Base-by-base conservation (phyloP, 331 rosid species). In the Saraca asoca region DNA sequence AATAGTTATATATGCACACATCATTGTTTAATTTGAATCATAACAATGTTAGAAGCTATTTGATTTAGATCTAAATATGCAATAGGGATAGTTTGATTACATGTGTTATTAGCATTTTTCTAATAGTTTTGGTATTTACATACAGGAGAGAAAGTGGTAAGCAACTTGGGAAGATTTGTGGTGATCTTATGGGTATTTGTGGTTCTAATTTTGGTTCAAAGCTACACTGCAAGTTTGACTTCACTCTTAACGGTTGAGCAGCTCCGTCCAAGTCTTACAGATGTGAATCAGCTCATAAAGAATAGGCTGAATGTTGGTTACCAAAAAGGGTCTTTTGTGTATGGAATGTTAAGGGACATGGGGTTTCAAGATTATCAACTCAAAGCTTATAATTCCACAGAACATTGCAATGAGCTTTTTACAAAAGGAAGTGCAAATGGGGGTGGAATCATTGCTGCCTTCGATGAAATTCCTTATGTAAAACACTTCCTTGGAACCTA, bases 131-230 rank as follows among this genome's bases (percentile, higher is more conserved):
- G 12, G 24, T 12, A 43, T 64, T 37, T 46, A 54, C 31, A 24
- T 10, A 5, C 79, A 88, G 92, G 74, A 62, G 91, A 83, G 77
- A 80, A n/a, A 53, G 82, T 89, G 7, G 38, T 46, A 2, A 86
- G 84, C 79, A 89, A 86, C 80, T 73, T 74, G 75, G 66, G 78
- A 4, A 78, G 87, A 68, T 75, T 86, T 49, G 87, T 89, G 58
- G 76, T 86, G 72, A 68, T 57, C 2, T 12, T 86, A 20, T 89
- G 93, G 93, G 71, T 67, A 13, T 80, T 83, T 54, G 88, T 83
- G 50, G 83, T 80, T 49, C 60, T 77, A 44, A 74, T 83, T 66
- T 55, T 83, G 50, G 70, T 61, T 67, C 85, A 80, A 41, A 77
- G 88, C 19, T 83, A 83, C 58, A 80, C 83, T 4, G 88, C 85